Conservation (phyloP, 192 early-diverging fungal species). For the Jimgerdemannia flammicorona region DNA sequence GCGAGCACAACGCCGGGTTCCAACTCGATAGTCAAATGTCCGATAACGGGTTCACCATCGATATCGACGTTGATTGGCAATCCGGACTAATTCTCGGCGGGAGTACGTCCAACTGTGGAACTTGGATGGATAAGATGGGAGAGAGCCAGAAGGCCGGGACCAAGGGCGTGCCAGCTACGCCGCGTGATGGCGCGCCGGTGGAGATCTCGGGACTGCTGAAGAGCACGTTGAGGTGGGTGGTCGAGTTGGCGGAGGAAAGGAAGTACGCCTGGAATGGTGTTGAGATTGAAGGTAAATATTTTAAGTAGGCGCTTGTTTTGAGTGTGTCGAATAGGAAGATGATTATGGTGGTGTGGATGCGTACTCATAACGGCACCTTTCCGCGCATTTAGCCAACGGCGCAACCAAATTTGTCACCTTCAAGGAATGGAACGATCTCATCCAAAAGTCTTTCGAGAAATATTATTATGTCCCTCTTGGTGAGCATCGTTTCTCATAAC, state of each 20-base stretch:
- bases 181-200: slow-evolving; percentile 86
- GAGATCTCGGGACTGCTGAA: slow-evolving; percentile 93
- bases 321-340: too few species aligned
- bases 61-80: slow-evolving; percentile 67
- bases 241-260: slow-evolving; percentile 39
- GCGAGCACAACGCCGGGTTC: slow-evolving; percentile 93
- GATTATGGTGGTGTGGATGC: too few species aligned
- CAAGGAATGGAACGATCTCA: slow-evolving; percentile 72
- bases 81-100: slow-evolving; percentile 87
- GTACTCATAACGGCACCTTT: too few species aligned
- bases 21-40: slow-evolving; percentile 89
- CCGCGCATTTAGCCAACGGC: slow-evolving; percentile 18
- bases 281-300: slow-evolving; percentile 5
- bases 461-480: slow-evolving; percentile 82
- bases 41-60: slow-evolving; percentile 77
- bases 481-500: too few species aligned
- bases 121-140: slow-evolving; percentile 99
- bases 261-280: slow-evolving; percentile 47
- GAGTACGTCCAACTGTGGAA: slow-evolving; percentile 92
- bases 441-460: slow-evolving; percentile 82
- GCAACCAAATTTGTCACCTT: slow-evolving; percentile 49
- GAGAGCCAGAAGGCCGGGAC: slow-evolving; percentile 93
- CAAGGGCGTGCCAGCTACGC: slow-evolving; percentile 87
- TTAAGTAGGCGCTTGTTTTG: too few species aligned
- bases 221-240: slow-evolving; percentile 80